phyloP scores from a whole-genome alignment of 176 grass and related monocot genomes.

The Typha latifolia region DNA sequence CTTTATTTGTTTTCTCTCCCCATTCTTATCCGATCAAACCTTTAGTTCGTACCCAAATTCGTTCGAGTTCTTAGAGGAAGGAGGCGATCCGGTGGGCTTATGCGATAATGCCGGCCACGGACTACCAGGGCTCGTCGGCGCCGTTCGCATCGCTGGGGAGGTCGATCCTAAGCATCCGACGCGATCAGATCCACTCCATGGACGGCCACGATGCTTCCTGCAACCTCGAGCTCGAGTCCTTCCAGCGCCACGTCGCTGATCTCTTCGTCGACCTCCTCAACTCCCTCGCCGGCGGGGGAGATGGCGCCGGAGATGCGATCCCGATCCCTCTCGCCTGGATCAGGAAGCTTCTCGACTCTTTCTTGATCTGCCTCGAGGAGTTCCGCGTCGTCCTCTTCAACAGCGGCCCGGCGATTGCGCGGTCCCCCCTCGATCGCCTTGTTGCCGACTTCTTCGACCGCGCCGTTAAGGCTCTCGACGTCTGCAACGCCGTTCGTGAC shows the following conservation, averaged over 20 bases:
- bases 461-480: constrained; percentile 81
- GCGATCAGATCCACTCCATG: constrained; percentile 17
- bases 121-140: background rate
- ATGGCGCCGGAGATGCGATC: too few relatives aligned
- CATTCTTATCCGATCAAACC: too few relatives aligned
- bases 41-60: too few relatives aligned
- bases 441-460: constrained; percentile 87
- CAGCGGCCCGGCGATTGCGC: background rate
- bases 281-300: background rate
- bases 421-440: constrained; percentile 58
- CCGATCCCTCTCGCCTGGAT: constrained; percentile 71
- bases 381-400: constrained; percentile 59
- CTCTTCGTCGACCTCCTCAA: constrained; percentile 29
- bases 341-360: constrained; percentile 47
- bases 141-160: background rate
- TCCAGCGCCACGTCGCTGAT: constrained; percentile 38
- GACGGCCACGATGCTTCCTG: constrained; percentile 15
- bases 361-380: constrained; percentile 69
- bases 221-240: constrained; percentile 41
- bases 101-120: too few relatives aligned
- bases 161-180: constrained; percentile 8
- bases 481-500: constrained; percentile 85
- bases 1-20: too few relatives aligned
- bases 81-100: too few relatives aligned
- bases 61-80: too few relatives aligned